Conservation (phyloP, 306 rosid genomes). For the Castanopsis chinensis region DNA sequence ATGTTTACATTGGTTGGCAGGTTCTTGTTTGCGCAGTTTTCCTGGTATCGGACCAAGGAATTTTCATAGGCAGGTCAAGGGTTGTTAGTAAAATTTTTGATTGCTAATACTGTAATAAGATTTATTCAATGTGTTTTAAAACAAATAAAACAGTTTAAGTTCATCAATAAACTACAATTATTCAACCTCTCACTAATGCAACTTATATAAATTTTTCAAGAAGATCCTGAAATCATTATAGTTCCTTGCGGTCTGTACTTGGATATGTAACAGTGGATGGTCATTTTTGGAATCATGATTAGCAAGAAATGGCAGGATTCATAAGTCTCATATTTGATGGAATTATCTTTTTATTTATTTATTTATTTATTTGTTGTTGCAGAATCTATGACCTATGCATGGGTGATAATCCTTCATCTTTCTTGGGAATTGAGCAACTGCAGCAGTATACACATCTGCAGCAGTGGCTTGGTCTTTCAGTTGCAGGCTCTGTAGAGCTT, state of each 20-base stretch:
- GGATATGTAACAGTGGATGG: background rate
- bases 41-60: background rate
- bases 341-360: background rate
- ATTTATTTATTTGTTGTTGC: slow-evolving; percentile 28
- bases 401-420: slow-evolving; percentile 63
- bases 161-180: too few species aligned
- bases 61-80: background rate
- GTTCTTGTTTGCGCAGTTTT: background rate
- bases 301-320: background rate
- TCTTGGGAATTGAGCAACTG: slow-evolving; percentile 71
- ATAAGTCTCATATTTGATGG: background rate
- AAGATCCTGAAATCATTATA: background rate
- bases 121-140: background rate
- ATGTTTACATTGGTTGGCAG: background rate
- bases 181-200: background rate
- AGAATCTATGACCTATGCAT: slow-evolving; percentile 78
- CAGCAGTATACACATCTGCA: slow-evolving; percentile 87
- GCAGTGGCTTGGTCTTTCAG: slow-evolving; percentile 87
- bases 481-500: slow-evolving; percentile 82
- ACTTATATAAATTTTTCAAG: background rate
- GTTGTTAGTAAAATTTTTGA: background rate
- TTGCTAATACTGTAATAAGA: background rate
- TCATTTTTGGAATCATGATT: too few species aligned
- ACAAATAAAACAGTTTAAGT: too few species aligned
- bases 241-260: background rate